Evolutionary conservation across 305 asterid genomes (phyloP).

Genomic region (Fraxinus dipetala): DNA sequence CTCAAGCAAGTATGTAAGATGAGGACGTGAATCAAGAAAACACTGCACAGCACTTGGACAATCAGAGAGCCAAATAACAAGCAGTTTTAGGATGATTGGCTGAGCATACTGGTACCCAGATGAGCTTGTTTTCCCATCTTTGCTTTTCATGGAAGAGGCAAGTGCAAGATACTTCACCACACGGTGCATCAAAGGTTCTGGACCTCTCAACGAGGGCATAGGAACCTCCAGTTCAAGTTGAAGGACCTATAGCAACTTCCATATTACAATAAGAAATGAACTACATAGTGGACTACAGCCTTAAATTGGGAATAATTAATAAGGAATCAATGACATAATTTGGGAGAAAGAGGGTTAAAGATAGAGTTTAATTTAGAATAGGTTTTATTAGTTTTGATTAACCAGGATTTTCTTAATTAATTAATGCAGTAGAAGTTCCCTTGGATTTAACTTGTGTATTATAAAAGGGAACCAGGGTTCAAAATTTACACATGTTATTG

Average conservation of each 20-base stretch:
- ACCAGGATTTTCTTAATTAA: not conserved
- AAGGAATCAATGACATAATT: not conserved
- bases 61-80: slow-evolving; percentile 70
- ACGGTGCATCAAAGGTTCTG: slow-evolving; percentile 87
- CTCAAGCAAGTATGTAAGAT: slow-evolving; percentile 80
- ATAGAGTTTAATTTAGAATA: not conserved
- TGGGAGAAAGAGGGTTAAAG: not conserved
- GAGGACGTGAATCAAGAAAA: slow-evolving; percentile 80
- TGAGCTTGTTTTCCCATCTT: slow-evolving; percentile 58
- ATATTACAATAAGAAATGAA: slow-evolving; percentile 18
- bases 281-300: not conserved
- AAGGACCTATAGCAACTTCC: slow-evolving; percentile 61
- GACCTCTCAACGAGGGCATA: slow-evolving; percentile 55
- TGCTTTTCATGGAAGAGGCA: slow-evolving; percentile 66
- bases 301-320: not conserved
- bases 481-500: not conserved
- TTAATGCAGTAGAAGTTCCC: not conserved
- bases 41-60: slow-evolving; percentile 83
- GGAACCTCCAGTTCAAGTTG: slow-evolving; percentile 75
- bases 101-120: slow-evolving; percentile 48
- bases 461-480: not conserved
- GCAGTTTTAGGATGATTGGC: slow-evolving; percentile 76
- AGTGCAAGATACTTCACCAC: slow-evolving; percentile 88
- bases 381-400: not conserved
- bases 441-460: not conserved